phyloP scores from a whole-genome alignment of 108 stramenopile genomes.

The Phaeodactylum tricornutum region DNA sequence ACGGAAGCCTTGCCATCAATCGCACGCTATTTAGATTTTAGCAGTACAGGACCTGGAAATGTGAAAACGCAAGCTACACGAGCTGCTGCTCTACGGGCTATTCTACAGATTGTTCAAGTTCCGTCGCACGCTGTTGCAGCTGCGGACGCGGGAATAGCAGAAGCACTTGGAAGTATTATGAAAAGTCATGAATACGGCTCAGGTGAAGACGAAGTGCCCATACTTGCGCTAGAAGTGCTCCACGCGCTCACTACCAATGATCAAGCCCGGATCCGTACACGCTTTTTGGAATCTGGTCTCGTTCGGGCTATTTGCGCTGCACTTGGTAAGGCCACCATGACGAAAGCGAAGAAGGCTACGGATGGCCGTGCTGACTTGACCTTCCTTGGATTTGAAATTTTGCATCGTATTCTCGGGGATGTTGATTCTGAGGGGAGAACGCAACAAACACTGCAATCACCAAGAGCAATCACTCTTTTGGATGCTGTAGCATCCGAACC shows the following conservation, averaged over 20 bases:
- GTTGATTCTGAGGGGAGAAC: slow-evolving; percentile 18
- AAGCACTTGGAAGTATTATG: slow-evolving; percentile 19
- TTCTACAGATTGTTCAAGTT: slow-evolving; percentile 44
- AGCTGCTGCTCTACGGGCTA: slow-evolving; percentile 43
- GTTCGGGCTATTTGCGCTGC: slow-evolving; percentile 22
- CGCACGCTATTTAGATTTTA: slow-evolving; percentile 31
- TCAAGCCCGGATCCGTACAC: slow-evolving; percentile 1
- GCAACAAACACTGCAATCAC: slow-evolving; percentile 16
- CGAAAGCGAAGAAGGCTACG: slow-evolving; percentile 13
- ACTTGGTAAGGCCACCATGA: slow-evolving; percentile 18
- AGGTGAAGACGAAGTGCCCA: slow-evolving; percentile 13
- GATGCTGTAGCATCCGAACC: slow-evolving; percentile 30
- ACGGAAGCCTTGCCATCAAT: slow-evolving; percentile 54
- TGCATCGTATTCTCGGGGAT: slow-evolving; percentile 30
- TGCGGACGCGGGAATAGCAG: slow-evolving; percentile 38
- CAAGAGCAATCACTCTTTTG: slow-evolving; percentile 23
- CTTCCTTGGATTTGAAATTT: slow-evolving; percentile 43
- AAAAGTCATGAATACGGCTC: neutral
- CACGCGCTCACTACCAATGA: slow-evolving; percentile 27
- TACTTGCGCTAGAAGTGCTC: slow-evolving; percentile 43
- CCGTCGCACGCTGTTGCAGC: slow-evolving; percentile 56
- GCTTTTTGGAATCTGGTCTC: slow-evolving; percentile 11
- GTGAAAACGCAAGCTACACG: slow-evolving; percentile 17
- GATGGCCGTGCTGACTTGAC: slow-evolving; percentile 15
- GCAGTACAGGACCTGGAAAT: no score